Evolutionary conservation across 2,329 filamentous ascomycete species (phyloP), one percentile per base, ranked within the genome.

Genomic region (Cladophialophora yegresii): DNA sequence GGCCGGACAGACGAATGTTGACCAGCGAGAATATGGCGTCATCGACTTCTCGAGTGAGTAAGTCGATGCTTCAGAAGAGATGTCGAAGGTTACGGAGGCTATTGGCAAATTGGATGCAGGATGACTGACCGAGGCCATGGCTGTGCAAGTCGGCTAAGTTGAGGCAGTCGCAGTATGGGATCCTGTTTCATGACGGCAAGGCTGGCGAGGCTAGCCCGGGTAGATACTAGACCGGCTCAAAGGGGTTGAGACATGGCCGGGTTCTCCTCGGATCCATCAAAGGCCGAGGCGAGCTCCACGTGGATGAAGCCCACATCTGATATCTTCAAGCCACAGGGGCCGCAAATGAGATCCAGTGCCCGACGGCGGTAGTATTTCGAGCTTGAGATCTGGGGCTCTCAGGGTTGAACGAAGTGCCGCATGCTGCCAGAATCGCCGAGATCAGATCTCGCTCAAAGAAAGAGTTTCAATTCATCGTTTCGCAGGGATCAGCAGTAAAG

Each of bases 111-210:
- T 61, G 63, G 45, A 47, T 28, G 22, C 20, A 59, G 45, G 49
- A 55, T 40, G 32, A 16, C n/a, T 49, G 20, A 61, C n/a, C 59
- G 30, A 40, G 56, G 20, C 58, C 47, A 60, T 53, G 54, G 23
- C 55, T 56, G 57, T 61, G 36, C 43, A n/a, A 50, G 26, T 32
- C 16, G 9, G 16, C 26, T n/a, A 47, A 56, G 36, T 40, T 66
- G 64, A 66, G 54, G 64, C 64, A 66, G 36, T 55, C n/a, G 40
- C 43, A 54, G 64, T 63, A 54, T 61, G 57, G 58, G 49, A 40
- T 63, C 9, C 22, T 53, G 64, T 66, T 66, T 66, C 64, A 66
- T 8, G 13, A 28, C 6, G 22, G 22, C 47, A 16, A 50, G 47
- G 47, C 47, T 50, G 47, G 47, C 23, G 22, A 50, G 47, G 47